Evolutionary conservation across 1,139 yeast species (phyloP), one percentile per base, ranked within the genome.

Genomic region (Sugiyamaella sp.): DNA sequence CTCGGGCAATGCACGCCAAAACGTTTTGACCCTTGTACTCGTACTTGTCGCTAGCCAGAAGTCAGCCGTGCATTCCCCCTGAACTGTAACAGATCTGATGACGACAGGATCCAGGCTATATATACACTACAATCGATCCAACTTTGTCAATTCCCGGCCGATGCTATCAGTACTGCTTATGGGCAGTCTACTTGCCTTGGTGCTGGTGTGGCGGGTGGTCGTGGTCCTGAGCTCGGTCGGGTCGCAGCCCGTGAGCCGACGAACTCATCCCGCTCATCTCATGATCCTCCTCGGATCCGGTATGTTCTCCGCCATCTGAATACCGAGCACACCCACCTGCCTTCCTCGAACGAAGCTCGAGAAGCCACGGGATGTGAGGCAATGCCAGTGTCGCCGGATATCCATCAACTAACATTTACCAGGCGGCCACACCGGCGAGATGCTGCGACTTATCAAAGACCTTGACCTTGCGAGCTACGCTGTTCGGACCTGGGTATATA

Each of bases 381-480:
- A n/a, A n/a, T n/a, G n/a, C n/a, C n/a, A n/a, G n/a, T n/a, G n/a
- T n/a, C n/a, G n/a, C n/a, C n/a, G n/a, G n/a, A n/a, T 33, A 33
- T 33, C 38, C 3, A 35, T 19, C 14, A 35, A 35, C 45, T 48
- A 32, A 38, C 44, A 27, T 33, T 70, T 8, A 22, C 22, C 2
- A 1, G 99, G 90, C 0, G 99, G 98, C 1, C 99, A 93, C 66
- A 91, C 98, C 0, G 98, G 97, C 1, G 98, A 93, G 68, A 89
- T 93, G 96, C 68, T 90, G 25, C 74, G 93, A 38, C 74, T 93
- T 25, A 67, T 89, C 14, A 67, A 72, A 4, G 73, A 75, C 6
- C 70, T 76, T 44, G 72, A 74, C 38, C 71, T 65, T 51, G 60
- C 43, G 37, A 65, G 52, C 50, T 70, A 56, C 63, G 70, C 39